Percentiles rank a stretch among this genome's conserved stretches.
Conservation (phyloP, 805 yeast genomes). For the Candida insectalens region DNA sequence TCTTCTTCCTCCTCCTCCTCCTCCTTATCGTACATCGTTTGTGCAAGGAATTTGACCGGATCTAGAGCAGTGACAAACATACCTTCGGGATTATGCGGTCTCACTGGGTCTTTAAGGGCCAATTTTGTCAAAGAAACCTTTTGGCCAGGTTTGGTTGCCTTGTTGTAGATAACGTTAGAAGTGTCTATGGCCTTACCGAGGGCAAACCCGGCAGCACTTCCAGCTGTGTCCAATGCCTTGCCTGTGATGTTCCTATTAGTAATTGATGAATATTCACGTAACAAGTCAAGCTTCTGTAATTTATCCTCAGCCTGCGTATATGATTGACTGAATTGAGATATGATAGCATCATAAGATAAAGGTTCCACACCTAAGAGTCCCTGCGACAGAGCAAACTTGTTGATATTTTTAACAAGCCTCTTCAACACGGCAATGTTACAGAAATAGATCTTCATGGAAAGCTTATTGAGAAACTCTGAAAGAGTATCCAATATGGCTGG, state of each 20-base stretch:
- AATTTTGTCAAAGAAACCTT: constrained; percentile 12
- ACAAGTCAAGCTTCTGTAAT: constrained; percentile 28
- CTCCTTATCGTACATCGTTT: neutral
- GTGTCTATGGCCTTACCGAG: constrained; percentile 18
- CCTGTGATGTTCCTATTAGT: constrained; percentile 28
- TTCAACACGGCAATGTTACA: constrained; percentile 28
- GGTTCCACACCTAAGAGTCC: constrained; percentile 14
- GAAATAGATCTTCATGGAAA: constrained; percentile 29
- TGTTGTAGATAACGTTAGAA: constrained; percentile 22
- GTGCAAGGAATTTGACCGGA: constrained; percentile 15
- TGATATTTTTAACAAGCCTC: constrained; percentile 22
- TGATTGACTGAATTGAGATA: constrained; percentile 28
- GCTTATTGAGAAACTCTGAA: constrained; percentile 38
- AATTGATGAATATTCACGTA: constrained; percentile 27
- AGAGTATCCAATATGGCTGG: constrained; percentile 37
- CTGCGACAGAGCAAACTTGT: constrained; percentile 20
- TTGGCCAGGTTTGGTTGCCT: constrained; percentile 23
- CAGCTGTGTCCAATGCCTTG: constrained; percentile 17
- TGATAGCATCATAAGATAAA: constrained; percentile 24
- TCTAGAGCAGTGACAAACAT: constrained; percentile 22
- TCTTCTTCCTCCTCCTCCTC: neutral
- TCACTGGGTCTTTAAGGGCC: constrained; percentile 27
- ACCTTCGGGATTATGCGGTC: constrained; percentile 22
- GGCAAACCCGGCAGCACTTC: constrained; percentile 11
- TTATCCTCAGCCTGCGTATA: constrained; percentile 27